Percentiles rank a stretch among this genome's conserved stretches.
phyloP scores from a whole-genome alignment of 129 eudicot genomes.

The Lactuca sativa region DNA sequence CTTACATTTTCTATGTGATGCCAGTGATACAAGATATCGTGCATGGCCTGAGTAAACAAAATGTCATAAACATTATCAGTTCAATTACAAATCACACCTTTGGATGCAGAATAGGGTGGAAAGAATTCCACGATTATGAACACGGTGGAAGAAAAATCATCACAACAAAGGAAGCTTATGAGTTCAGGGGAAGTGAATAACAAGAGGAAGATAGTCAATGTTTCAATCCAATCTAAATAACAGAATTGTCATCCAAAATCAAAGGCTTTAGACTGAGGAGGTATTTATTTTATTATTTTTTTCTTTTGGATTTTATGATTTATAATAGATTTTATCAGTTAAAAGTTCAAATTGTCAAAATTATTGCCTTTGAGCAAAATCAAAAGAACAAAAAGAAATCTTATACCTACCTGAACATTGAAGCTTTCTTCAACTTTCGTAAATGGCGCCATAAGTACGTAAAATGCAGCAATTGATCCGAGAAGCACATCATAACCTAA shows the following conservation, averaged over 20 bases:
- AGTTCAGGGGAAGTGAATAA: too few relatives aligned
- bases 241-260: background rate
- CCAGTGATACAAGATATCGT: conserved; percentile 75
- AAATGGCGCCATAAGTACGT: conserved; percentile 76
- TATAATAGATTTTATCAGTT: background rate
- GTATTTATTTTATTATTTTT: background rate
- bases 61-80: conserved; percentile 13
- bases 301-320: background rate
- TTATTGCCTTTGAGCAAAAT: background rate
- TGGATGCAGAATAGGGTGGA: conserved; percentile 1
- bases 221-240: background rate
- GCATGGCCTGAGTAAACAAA: conserved; percentile 73
- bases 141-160: too few relatives aligned
- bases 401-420: conserved; percentile 72
- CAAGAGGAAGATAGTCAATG: too few relatives aligned
- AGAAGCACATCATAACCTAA: conserved; percentile 85
- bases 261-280: background rate
- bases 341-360: conserved; percentile 9
- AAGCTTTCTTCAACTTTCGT: conserved; percentile 99
- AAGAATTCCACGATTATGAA: background rate
- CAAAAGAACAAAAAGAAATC: background rate
- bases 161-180: too few relatives aligned
- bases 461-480: conserved; percentile 90
- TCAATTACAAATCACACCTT: background rate
- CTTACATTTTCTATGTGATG: conserved; percentile 80